These are phyloP conservation scores for Penicillium crystallinum DNA, from an alignment of 495 filamentous ascomycete species.

Conservation along the genomic window DNA sequence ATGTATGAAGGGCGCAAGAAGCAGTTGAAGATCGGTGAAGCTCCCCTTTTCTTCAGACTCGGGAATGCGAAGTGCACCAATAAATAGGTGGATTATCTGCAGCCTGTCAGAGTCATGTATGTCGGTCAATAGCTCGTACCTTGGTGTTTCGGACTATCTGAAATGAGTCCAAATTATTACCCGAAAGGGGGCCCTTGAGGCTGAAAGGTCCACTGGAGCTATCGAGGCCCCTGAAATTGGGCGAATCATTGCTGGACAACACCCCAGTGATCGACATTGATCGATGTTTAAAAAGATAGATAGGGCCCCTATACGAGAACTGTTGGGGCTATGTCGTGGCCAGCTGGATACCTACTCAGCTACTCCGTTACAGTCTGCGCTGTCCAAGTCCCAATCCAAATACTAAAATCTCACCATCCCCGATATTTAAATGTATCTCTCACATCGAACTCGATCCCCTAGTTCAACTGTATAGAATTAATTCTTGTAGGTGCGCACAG, in stretches of 20 bases:
- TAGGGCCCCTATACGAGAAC: neutral
- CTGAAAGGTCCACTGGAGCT: neutral
- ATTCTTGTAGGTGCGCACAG: neutral
- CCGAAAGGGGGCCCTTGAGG: neutral
- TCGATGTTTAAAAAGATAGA: neutral
- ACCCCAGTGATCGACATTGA: neutral
- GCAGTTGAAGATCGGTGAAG: too few species aligned
- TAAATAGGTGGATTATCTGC: neutral
- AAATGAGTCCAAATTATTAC: neutral
- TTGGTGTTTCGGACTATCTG: neutral
- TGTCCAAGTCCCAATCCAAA: neutral
- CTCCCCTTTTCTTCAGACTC: too few species aligned
- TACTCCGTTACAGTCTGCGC: too few species aligned
- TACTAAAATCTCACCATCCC: neutral
- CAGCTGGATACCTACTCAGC: neutral
- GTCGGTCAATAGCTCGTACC: too few species aligned
- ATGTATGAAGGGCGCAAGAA: too few species aligned
- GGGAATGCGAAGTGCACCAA: too few species aligned
- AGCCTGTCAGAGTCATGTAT: too few species aligned
- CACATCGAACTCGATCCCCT: neutral
- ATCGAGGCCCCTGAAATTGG: neutral
- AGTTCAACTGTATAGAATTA: neutral
- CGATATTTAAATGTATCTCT: neutral
- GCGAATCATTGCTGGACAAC: neutral
- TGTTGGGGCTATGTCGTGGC: neutral